Evolutionary conservation across 768 basidiomycete genomes (phyloP).

Genomic region (Baorangia bicolor): DNA sequence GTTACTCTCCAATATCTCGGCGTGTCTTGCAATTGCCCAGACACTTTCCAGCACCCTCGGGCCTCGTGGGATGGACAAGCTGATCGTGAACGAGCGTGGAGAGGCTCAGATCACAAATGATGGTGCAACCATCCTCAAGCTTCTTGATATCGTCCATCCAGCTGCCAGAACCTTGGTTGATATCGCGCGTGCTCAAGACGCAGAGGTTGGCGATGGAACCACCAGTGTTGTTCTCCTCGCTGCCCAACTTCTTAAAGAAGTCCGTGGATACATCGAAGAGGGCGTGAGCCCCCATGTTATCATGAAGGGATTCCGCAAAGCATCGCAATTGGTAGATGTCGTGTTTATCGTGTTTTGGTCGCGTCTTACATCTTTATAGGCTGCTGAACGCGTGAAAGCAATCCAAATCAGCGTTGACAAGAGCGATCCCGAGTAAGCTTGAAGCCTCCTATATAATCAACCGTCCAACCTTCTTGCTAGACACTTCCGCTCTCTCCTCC

Average conservation of each 20-base stretch:
- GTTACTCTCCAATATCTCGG: conserved; percentile 93
- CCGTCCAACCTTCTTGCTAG: conserved; percentile 40
- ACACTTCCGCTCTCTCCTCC: conserved; percentile 87
- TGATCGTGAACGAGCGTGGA: conserved; percentile 91
- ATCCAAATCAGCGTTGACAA: conserved; percentile 90
- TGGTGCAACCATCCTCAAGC: conserved; percentile 96
- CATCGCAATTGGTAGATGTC: conserved; percentile 72
- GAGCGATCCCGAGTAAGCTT: conserved; percentile 79
- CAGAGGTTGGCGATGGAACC: conserved; percentile 97
- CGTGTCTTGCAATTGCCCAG: conserved; percentile 90
- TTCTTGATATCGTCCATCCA: conserved; percentile 97
- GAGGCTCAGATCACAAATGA: conserved; percentile 99
- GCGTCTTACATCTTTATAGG: conserved; percentile 44
- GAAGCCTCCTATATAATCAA: neutral
- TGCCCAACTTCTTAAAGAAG: conserved; percentile 91
- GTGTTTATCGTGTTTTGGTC: conserved; percentile 2
- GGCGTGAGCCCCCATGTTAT: conserved; percentile 97
- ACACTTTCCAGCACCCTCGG: conserved; percentile 95
- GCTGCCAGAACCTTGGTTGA: conserved; percentile 98
- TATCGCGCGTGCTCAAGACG: conserved; percentile 97
- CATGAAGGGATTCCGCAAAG: conserved; percentile 93
- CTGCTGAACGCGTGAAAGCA: conserved; percentile 81
- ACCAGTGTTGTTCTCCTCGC: conserved; percentile 95
- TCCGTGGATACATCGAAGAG: conserved; percentile 90
- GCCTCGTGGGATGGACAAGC: conserved; percentile 98